These are phyloP conservation scores for Rutidosis leptorrhynchoides DNA, from an alignment of 129 eudicot species.

Conservation along the genomic window DNA sequence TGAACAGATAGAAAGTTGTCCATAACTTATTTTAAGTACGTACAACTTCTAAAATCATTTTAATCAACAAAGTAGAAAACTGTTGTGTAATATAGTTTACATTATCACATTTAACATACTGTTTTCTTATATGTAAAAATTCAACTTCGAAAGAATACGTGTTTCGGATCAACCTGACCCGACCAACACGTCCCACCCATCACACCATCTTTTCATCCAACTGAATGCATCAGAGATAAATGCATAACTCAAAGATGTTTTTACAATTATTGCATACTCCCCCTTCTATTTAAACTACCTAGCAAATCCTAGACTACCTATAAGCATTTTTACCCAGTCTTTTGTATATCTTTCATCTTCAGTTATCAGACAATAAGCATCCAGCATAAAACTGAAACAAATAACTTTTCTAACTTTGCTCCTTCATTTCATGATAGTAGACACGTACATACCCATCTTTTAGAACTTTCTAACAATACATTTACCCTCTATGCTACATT, in stretches of 20 bases:
- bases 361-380: not conserved
- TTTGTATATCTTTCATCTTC: not conserved
- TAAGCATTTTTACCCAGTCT: not conserved
- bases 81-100: not conserved
- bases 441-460: not conserved
- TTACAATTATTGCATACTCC: not conserved
- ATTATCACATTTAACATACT: not conserved
- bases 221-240: conserved; percentile 1
- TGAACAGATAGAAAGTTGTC: not conserved
- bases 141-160: not conserved
- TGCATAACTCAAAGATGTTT: not conserved
- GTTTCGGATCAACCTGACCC: conserved; percentile 8
- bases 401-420: not conserved
- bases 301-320: not conserved
- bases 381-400: not conserved
- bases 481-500: not conserved
- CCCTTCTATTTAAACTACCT: not conserved
- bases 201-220: not conserved
- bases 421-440: not conserved
- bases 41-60: not conserved
- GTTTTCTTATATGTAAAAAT: not conserved
- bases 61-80: not conserved
- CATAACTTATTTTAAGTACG: not conserved
- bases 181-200: not conserved
- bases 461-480: not conserved